Base-by-base conservation (phyloP, 2,329 filamentous ascomycete species). In the Pseudogymnoascus sp. region DNA sequence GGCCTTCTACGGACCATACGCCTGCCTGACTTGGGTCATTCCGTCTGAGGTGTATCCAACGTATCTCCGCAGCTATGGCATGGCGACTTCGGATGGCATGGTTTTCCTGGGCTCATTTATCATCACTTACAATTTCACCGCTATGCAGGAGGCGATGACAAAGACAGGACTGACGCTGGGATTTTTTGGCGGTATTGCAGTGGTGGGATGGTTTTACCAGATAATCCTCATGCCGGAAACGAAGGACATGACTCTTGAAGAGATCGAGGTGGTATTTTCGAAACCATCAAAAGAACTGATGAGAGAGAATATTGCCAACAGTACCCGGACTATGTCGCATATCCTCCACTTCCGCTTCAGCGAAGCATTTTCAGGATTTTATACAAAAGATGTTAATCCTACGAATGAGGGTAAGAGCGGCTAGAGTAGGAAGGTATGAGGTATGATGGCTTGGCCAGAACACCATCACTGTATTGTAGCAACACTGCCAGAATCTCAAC, bases 181-280 rank as follows among this genome's bases (percentile, higher is more conserved):
- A 4, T 90, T 91, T 75, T 90, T 89, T 72, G 87, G 88, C 7
- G 87, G 88, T n/a, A 90, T 90, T 63, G 87, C 87, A 0, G 80
- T 88, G 0, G 10, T 90, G 0, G 88, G 86, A 11, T 88, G 86
- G 82, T 77, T 89, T 69, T 90, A 90, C 73, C 87, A 90, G 75
- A 78, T 90, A 56, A 72, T 90, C 61, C 90, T 90, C 76, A 90
- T 90, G 87, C 87, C 86, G 0, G 86, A 90, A 77, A 90, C 87
- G 3, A 89, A 89, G 78, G 83, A 72, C 63, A 77, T 78, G 73
- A 82, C 82, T 1, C 80, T 90, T 0, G 88, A 90, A 74, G 87
- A 90, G 74, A 89, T 90, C 64, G 87, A 90, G 65, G 75, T 84
- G 42, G 77, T 90, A 21, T 89, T 90, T 72, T 79, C 81, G 60